These are phyloP conservation scores for Scheffersomyces titani DNA, from an alignment of 1,139 yeast species.

Conservation along the genomic window DNA sequence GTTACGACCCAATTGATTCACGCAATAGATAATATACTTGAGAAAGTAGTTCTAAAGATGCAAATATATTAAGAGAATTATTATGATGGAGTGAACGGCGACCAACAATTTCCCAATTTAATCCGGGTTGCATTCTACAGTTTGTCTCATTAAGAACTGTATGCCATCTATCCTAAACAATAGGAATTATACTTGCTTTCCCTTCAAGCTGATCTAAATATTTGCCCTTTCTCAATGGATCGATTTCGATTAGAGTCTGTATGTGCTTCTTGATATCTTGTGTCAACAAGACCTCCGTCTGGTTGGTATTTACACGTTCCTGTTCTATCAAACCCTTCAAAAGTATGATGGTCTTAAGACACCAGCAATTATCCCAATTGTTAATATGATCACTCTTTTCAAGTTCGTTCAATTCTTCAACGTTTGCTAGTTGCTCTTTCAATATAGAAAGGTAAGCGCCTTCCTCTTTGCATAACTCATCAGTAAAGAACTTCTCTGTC, in stretches of 20 bases:
- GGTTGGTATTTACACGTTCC: slow-evolving; percentile 11
- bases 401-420: slow-evolving; percentile 58
- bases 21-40: no score
- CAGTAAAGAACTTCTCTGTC: slow-evolving; percentile 50
- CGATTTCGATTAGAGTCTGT: slow-evolving; percentile 51
- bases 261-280: slow-evolving; percentile 32
- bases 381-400: slow-evolving; percentile 58
- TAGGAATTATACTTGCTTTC: slow-evolving; percentile 8
- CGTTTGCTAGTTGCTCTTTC: slow-evolving; percentile 34
- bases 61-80: no score
- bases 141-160: not conserved
- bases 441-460: slow-evolving; percentile 31
- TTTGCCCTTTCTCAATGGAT: slow-evolving; percentile 69
- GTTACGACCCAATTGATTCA: no score
- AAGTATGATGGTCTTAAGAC: slow-evolving; percentile 56
- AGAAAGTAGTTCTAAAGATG: no score
- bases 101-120: no score
- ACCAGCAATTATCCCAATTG: slow-evolving; percentile 65
- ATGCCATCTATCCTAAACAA: not conserved
- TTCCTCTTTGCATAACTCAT: slow-evolving; percentile 21
- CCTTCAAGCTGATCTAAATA: slow-evolving; percentile 47
- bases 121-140: not conserved
- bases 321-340: slow-evolving; percentile 37
- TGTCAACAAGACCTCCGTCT: slow-evolving; percentile 11
- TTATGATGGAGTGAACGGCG: no score